These are phyloP conservation scores for Magnaporthiopsis rhizophila DNA, from an alignment of 2,329 filamentous ascomycete species.

Conservation along the genomic window DNA sequence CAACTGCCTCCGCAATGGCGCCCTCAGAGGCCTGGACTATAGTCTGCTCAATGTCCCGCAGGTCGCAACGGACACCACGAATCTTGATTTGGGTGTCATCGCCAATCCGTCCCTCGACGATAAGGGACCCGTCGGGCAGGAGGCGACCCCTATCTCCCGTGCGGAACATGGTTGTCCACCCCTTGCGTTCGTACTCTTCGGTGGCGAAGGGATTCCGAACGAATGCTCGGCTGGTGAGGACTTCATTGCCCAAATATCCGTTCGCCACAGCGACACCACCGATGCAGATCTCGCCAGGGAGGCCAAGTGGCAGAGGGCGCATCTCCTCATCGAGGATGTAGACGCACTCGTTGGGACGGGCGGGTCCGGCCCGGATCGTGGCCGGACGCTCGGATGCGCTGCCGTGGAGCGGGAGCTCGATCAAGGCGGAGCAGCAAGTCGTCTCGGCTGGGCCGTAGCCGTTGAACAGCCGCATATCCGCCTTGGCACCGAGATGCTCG, in stretches of 20 bases:
- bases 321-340: constrained; percentile 31
- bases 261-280: constrained; percentile 29
- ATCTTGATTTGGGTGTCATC: constrained; percentile 39
- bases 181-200: background rate
- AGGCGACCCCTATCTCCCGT: constrained; percentile 2
- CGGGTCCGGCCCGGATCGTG: background rate
- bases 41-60: background rate
- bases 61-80: constrained; percentile 10
- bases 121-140: constrained; percentile 20
- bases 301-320: constrained; percentile 23
- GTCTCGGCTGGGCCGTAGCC: constrained; percentile 25
- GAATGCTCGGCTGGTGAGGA: background rate
- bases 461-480: constrained; percentile 15
- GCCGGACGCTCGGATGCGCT: constrained; percentile 3
- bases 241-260: constrained; percentile 27
- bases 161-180: background rate
- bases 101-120: constrained; percentile 27
- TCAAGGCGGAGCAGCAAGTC: constrained; percentile 10
- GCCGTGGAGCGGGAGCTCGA: too few relatives aligned
- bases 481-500: background rate
- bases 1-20: background rate
- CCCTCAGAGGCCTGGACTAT: background rate
- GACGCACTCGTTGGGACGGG: constrained; percentile 12
- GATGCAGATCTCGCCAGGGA: constrained; percentile 31
- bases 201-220: background rate